A percentile compares a stretch with the other conserved stretches of the same genome.
phyloP scores from a whole-genome alignment of 2,329 filamentous ascomycete genomes.

The Fusarium devonianum region DNA sequence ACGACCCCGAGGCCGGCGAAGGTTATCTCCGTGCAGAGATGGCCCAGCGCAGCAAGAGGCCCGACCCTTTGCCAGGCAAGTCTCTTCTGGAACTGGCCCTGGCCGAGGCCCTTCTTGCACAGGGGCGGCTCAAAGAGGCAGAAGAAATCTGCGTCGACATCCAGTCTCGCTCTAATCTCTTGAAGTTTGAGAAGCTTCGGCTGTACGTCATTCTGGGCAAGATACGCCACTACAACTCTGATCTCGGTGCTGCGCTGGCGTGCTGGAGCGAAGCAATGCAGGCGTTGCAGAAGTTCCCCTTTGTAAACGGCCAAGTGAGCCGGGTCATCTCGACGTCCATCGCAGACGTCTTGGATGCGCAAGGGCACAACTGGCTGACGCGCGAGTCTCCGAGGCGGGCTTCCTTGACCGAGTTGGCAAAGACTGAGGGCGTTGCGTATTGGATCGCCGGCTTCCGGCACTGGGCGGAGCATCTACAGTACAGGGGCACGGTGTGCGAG shows the following conservation, averaged over 20 bases:
- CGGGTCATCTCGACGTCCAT: slow-evolving; percentile 31
- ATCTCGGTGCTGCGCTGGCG: slow-evolving; percentile 26
- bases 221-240: slow-evolving; percentile 27
- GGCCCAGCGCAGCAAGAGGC: slow-evolving; percentile 12
- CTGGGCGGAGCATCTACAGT: slow-evolving; percentile 30
- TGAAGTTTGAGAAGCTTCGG: slow-evolving; percentile 34
- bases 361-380: slow-evolving; percentile 33
- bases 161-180: slow-evolving; percentile 18
- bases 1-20: slow-evolving; percentile 24
- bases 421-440: slow-evolving; percentile 30
- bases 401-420: slow-evolving; percentile 29
- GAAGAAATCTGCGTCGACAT: slow-evolving; percentile 25
- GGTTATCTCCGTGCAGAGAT: slow-evolving; percentile 27
- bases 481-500: slow-evolving; percentile 8
- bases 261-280: slow-evolving; percentile 34
- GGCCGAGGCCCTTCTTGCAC: slow-evolving; percentile 33
- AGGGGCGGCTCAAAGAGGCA: slow-evolving; percentile 25
- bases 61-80: slow-evolving; percentile 21
- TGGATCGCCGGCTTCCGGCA: slow-evolving; percentile 34
- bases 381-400: slow-evolving; percentile 30
- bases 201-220: slow-evolving; percentile 30
- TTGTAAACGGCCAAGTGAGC: slow-evolving; percentile 29
- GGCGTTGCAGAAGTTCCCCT: slow-evolving; percentile 28
- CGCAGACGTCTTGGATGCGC: slow-evolving; percentile 29
- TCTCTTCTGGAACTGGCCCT: slow-evolving; percentile 31